Percentiles rank a stretch among this genome's conserved stretches.
phyloP scores from a whole-genome alignment of 225 moss, liverwort and hornwort species.

The Straminergon stramineum region DNA sequence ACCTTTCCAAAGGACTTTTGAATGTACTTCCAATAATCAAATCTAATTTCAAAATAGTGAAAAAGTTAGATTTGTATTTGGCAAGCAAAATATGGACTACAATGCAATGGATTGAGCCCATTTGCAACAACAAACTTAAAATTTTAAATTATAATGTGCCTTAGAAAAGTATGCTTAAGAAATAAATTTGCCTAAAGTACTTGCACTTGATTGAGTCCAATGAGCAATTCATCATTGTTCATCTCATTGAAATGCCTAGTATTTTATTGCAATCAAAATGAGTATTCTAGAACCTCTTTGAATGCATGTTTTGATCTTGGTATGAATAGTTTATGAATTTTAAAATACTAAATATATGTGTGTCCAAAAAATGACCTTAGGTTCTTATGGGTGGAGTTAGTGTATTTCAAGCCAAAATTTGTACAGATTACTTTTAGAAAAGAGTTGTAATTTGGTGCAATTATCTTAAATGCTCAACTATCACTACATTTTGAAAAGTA shows the following conservation, averaged over 20 bases:
- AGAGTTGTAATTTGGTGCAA: background rate
- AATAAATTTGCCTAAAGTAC: no score
- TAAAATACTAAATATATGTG: no score
- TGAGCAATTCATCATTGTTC: background rate
- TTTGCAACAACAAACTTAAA: no score
- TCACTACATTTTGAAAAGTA: background rate
- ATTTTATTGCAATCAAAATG: background rate
- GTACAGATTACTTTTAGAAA: background rate
- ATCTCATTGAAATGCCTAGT: background rate
- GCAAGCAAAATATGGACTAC: no score
- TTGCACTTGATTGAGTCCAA: background rate
- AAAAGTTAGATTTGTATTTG: no score
- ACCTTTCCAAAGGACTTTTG: no score
- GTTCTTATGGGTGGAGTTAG: background rate
- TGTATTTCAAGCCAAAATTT: background rate
- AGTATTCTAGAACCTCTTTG: background rate
- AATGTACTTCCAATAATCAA: no score
- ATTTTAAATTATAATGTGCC: no score
- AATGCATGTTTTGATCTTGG: background rate
- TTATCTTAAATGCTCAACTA: background rate
- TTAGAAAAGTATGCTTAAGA: no score
- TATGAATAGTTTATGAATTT: background rate
- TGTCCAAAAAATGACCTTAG: accelerated
- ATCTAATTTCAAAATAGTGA: no score
- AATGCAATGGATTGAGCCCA: no score